Base-by-base conservation (phyloP, 2,329 filamentous ascomycete genomes). In the Fusarium globosum region DNA sequence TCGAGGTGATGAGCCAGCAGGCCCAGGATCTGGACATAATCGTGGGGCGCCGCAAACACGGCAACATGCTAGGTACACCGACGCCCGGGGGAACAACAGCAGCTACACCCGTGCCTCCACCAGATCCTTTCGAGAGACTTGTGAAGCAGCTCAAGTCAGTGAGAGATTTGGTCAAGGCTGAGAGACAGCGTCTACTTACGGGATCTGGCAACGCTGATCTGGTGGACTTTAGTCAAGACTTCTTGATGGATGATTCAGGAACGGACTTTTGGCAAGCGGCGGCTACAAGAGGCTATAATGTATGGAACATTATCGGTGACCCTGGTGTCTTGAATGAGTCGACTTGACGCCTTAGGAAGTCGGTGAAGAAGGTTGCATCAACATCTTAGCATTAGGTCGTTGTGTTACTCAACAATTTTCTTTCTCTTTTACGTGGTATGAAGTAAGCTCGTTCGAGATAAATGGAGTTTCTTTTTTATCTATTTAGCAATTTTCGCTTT, bases 51-150 rank as follows among this genome's bases (percentile, higher is more conserved):
- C 80, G 81, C 15, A 77, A 75, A 56, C 69, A 76, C 21, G 79
- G 78, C 7, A 68, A 78, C 6, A 69, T 76, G 20, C 71, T 73
- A 8, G 70, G 65, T 16, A 43, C 66, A 23, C 59, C 61, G 14
- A 59, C 56, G 11, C 61, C 49, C 8, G 55, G 67, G 11, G 65
- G 72, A 0, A 56, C 74, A 16, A 61, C 69, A 6, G 58, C 56
- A 59, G 33, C 42, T 20, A 59, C 51, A 23, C 66, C 71, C 8
- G 39, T 52, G 8, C 70, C 70, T 35, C 65, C 71, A 2, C 77
- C 81, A 30, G 81, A 83, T 42, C 81, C 81, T 4, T 74, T 82
- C 33, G 80, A 79, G 60, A 74, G 80, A 41, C 72, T 83, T 35
- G 61, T 79, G 26, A 73, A 77, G n/a, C 74, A 82, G 48, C 75